Conservation (phyloP, 2,329 filamentous ascomycete genomes). For the Fusarium devonianum region DNA sequence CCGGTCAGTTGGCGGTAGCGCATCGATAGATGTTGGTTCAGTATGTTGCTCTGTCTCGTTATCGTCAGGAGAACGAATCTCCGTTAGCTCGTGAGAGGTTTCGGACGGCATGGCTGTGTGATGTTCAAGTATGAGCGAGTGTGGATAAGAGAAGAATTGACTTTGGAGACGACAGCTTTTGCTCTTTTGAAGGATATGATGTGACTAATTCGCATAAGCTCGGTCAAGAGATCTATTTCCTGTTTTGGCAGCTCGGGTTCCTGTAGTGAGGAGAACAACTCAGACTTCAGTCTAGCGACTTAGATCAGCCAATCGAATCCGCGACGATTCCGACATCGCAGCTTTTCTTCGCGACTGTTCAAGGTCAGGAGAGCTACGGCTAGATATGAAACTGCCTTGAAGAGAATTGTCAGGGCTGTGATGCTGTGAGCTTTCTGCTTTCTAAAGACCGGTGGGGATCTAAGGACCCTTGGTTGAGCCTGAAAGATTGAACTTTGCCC, state of each 20-base stretch:
- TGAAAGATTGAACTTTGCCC: too few species aligned
- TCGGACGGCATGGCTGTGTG: conserved; percentile 14
- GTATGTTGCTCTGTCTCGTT: not conserved
- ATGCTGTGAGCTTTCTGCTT: too few species aligned
- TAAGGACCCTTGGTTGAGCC: too few species aligned
- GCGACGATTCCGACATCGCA: conserved; percentile 34
- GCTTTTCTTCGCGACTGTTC: too few species aligned
- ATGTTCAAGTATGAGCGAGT: not conserved
- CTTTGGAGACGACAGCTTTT: not conserved
- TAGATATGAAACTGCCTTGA: too few species aligned
- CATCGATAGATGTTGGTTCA: conserved; percentile 9
- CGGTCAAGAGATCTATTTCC: conserved; percentile 24
- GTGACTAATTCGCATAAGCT: conserved; percentile 12
- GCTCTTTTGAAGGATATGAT: not conserved
- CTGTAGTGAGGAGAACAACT: conserved; percentile 20
- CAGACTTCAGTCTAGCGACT: conserved; percentile 12
- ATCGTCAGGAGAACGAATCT: conserved; percentile 2
- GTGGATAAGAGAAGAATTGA: not conserved
- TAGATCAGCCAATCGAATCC: conserved; percentile 23
- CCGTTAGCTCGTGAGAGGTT: conserved; percentile 24
- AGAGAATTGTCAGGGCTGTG: too few species aligned
- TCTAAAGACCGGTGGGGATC: too few species aligned
- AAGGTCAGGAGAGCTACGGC: too few species aligned
- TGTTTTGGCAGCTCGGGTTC: conserved; percentile 9
- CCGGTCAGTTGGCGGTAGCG: conserved; percentile 42